A percentile compares a stretch with the other conserved stretches of the same genome.
These are phyloP conservation scores for Quercus agrifolia DNA, from an alignment of 306 rosid genomes.

Conservation along the genomic window DNA sequence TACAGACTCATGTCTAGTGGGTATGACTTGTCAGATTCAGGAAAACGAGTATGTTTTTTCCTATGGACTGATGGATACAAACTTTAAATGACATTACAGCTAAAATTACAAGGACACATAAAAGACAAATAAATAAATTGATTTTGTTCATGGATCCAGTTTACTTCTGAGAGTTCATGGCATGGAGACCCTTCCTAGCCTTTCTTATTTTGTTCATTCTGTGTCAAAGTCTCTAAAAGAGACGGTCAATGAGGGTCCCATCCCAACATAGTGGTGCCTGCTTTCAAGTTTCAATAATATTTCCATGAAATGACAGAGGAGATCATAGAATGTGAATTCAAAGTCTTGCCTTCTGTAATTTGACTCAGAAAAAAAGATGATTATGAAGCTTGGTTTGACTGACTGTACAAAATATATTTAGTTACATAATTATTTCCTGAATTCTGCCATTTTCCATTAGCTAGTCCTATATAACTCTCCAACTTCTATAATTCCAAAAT, in stretches of 20 bases:
- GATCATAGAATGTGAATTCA: background rate
- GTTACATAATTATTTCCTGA: background rate
- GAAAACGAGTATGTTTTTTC: background rate
- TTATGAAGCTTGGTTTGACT: background rate
- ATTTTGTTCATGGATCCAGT: background rate
- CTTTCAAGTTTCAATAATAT: background rate
- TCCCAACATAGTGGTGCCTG: background rate
- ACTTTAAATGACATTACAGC: background rate
- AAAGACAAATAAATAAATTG: too few species aligned
- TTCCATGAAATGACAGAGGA: background rate
- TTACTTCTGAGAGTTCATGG: background rate
- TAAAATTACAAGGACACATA: too few species aligned
- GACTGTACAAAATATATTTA: background rate
- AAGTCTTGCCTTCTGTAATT: background rate
- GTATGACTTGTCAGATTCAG: background rate
- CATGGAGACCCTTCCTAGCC: background rate
- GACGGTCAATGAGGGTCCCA: background rate
- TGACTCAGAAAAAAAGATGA: background rate
- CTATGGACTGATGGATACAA: background rate
- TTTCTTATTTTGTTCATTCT: background rate
- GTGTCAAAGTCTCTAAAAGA: background rate
- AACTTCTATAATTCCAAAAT: background rate
- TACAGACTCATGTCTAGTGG: background rate
- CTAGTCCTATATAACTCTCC: background rate
- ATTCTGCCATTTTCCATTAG: background rate